Evolutionary conservation across 768 basidiomycete species (phyloP).

Genomic region (Leucosporidium scottii): DNA sequence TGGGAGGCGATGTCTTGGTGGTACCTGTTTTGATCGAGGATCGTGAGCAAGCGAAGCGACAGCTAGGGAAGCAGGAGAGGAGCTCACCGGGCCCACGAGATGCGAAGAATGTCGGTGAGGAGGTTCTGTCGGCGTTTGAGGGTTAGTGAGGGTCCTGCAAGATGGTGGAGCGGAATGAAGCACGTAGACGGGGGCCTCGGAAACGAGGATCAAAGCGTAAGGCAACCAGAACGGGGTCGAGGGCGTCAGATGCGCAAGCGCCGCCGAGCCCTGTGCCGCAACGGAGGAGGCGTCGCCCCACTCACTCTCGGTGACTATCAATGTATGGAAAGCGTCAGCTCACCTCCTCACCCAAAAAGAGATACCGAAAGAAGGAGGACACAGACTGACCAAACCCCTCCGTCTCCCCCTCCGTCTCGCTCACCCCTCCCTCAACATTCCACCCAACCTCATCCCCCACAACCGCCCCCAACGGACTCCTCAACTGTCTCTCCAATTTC

Average conservation of each 20-base stretch:
- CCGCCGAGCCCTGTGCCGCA: too few relatives aligned
- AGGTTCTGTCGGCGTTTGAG: constrained; percentile 53
- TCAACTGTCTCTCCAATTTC: constrained; percentile 14
- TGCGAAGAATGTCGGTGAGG: constrained; percentile 91
- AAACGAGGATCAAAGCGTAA: constrained; percentile 62
- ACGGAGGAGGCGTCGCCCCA: constrained; percentile 27
- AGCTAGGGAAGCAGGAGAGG: not conserved
- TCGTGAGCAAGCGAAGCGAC: too few relatives aligned
- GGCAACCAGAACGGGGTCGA: constrained; percentile 69
- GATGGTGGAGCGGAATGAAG: not conserved
- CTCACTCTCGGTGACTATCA: constrained; percentile 22
- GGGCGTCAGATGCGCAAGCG: not conserved
- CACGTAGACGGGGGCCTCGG: constrained; percentile 11
- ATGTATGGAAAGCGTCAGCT: too few relatives aligned
- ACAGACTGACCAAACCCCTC: constrained; percentile 42
- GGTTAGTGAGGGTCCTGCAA: not conserved
- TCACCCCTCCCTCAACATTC: constrained; percentile 50
- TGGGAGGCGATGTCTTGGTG: constrained; percentile 30
- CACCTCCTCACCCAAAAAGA: too few relatives aligned
- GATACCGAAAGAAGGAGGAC: too few relatives aligned
- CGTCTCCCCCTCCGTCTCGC: constrained; percentile 46
- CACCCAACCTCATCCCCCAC: constrained; percentile 53
- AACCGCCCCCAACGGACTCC: not conserved
- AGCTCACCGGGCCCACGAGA: constrained; percentile 84
- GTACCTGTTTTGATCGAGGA: not conserved